Conservation (phyloP, 306 rosid species). For the Cucurbita moschata region DNA sequence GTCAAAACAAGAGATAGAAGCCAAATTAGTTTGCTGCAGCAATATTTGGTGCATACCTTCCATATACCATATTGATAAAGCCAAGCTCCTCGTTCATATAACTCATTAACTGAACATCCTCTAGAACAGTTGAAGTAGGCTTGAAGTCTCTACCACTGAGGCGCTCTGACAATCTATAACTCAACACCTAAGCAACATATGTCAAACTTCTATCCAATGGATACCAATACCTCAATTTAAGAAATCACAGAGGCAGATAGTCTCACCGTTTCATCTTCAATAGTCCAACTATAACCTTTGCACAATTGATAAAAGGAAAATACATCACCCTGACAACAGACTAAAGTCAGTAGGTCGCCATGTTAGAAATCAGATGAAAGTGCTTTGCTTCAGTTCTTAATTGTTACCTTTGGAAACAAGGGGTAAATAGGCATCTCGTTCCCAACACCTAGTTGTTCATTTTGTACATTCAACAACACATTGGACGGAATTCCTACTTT, state of each 20-base stretch:
- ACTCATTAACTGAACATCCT: constrained; percentile 28
- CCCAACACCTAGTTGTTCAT: constrained; percentile 73
- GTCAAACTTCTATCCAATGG: constrained; percentile 4
- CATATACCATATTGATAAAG: constrained; percentile 55
- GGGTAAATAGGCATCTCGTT: constrained; percentile 73
- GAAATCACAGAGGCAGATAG: not conserved
- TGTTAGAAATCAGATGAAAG: not conserved
- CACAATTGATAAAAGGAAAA: constrained; percentile 88
- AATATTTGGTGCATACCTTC: constrained; percentile 39
- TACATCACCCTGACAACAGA: constrained; percentile 48
- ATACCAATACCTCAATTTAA: not conserved
- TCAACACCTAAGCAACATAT: constrained; percentile 49
- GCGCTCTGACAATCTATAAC: constrained; percentile 32
- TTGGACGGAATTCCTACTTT: constrained; percentile 66
- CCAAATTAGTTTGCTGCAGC: not conserved
- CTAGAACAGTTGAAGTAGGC: constrained; percentile 22
- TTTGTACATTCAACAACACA: constrained; percentile 54
- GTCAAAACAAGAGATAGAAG: not conserved
- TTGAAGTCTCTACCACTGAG: constrained; percentile 21
- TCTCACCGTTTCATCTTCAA: constrained; percentile 74
- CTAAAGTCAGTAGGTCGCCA: constrained; percentile 1
- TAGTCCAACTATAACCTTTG: constrained; percentile 69
- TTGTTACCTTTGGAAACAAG: constrained; percentile 57
- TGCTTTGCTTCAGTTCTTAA: constrained; percentile 2
- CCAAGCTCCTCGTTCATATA: constrained; percentile 45